A percentile compares a stretch with the other conserved stretches of the same genome.
Evolutionary conservation across 352 stramenopile genomes (phyloP).

Genomic region (Globisporangium nunn): DNA sequence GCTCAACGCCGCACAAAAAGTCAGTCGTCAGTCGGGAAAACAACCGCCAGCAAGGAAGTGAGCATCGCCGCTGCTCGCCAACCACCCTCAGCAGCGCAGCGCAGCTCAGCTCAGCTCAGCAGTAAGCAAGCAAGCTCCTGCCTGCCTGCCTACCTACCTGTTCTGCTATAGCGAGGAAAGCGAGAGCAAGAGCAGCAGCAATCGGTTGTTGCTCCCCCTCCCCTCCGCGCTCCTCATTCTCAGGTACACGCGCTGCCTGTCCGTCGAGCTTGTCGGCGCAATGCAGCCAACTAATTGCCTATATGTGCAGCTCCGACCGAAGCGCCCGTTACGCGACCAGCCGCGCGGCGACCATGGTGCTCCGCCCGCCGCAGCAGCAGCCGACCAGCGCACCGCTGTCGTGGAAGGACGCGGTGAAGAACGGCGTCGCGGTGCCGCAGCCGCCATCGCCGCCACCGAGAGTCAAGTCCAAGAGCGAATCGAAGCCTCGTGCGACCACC

Average conservation of each 20-base stretch:
- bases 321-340: too few species aligned
- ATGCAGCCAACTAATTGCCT: too few species aligned
- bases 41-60: neutral
- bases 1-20: neutral
- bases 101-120: neutral
- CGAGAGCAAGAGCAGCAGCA: neutral
- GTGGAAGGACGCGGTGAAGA: slow-evolving; percentile 35
- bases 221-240: too few species aligned
- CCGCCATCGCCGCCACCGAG: slow-evolving; percentile 8
- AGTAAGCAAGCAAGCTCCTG: neutral
- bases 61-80: neutral
- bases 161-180: neutral
- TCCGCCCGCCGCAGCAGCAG: neutral
- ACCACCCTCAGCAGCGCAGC: neutral
- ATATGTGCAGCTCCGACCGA: too few species aligned
- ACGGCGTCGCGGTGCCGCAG: slow-evolving; percentile 12
- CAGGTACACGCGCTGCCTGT: too few species aligned
- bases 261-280: too few species aligned
- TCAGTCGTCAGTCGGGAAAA: neutral
- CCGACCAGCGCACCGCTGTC: slow-evolving; percentile 15
- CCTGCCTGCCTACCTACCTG: neutral
- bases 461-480: slow-evolving; percentile 8
- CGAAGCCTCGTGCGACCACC: slow-evolving; percentile 7
- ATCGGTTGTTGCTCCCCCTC: neutral
- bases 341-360: slow-evolving; percentile 1